Percentiles rank a stretch among this genome's conserved stretches.
phyloP scores from a whole-genome alignment of 2,329 filamentous ascomycete genomes.

The Colletotrichum ledebouriae region DNA sequence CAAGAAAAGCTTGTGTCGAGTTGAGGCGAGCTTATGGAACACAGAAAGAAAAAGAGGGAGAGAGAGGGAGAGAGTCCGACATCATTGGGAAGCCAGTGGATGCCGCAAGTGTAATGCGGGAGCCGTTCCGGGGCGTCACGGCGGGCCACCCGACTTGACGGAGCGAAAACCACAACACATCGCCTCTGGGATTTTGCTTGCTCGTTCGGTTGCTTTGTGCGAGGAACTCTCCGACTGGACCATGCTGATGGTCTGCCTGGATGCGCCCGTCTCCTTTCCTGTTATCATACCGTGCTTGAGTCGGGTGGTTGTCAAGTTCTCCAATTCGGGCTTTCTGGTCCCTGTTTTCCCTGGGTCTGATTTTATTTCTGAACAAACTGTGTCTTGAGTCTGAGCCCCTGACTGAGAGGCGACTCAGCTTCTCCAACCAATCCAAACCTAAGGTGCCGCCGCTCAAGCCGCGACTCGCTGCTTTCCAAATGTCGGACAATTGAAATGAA shows the following conservation, averaged over 20 bases:
- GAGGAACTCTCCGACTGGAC: constrained; percentile 25
- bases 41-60: no score
- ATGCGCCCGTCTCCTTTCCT: constrained; percentile 7
- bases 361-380: constrained; percentile 22
- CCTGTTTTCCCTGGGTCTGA: constrained; percentile 16
- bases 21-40: not conserved
- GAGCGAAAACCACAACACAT: constrained; percentile 3
- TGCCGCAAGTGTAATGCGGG: not conserved
- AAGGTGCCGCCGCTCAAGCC: not conserved
- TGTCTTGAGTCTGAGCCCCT: constrained; percentile 8
- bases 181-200: constrained; percentile 22
- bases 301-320: not conserved
- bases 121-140: constrained; percentile 14
- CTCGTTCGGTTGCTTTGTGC: constrained; percentile 3
- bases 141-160: constrained; percentile 10
- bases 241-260: not conserved
- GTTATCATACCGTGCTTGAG: not conserved
- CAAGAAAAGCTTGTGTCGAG: constrained; percentile 15
- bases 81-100: constrained; percentile 14
- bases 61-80: not conserved
- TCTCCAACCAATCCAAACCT: not conserved
- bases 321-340: not conserved
- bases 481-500: no score
- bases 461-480: not conserved
- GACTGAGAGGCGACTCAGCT: not conserved